Conservation (phyloP, 192 early-diverging fungal genomes). For the Funneliformis mosseae region DNA sequence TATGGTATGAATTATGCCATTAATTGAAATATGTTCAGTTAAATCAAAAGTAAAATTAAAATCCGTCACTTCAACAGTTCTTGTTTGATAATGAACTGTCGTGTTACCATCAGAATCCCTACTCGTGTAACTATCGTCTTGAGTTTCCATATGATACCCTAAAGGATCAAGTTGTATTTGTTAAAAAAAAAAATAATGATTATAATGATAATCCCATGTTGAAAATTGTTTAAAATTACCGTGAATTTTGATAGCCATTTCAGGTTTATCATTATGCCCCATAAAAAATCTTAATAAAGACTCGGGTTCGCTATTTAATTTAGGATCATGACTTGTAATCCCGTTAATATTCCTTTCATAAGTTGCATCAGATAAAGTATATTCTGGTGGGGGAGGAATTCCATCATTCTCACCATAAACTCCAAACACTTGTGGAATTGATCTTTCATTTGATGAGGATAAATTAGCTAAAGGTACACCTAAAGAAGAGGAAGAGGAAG, state of each 20-base stretch:
- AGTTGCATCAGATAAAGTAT: constrained; percentile 1
- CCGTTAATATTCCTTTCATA: neutral
- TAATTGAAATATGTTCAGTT: constrained; percentile 35
- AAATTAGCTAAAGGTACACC: neutral
- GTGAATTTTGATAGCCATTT: constrained; percentile 45
- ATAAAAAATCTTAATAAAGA: constrained; percentile 43
- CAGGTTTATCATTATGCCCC: constrained; percentile 43
- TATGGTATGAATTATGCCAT: constrained; percentile 36
- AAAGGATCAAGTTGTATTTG: neutral
- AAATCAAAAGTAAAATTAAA: constrained; percentile 45
- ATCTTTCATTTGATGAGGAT: neutral
- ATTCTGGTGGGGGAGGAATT: neutral
- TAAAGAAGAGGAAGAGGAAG: neutral
- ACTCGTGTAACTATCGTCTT: neutral
- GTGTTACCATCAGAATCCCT: constrained; percentile 14
- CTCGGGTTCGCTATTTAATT: constrained; percentile 1
- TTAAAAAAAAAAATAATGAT: neutral
- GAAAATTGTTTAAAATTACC: constrained; percentile 8
- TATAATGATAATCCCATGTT: neutral
- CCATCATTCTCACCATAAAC: neutral
- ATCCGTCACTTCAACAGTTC: constrained; percentile 36
- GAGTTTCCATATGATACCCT: constrained; percentile 42
- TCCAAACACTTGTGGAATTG: neutral
- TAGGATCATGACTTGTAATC: neutral
- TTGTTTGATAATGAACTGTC: constrained; percentile 14